Evolutionary conservation across 179 eudicot species (phyloP).

Genomic region (Sideroxylon spinosum): DNA sequence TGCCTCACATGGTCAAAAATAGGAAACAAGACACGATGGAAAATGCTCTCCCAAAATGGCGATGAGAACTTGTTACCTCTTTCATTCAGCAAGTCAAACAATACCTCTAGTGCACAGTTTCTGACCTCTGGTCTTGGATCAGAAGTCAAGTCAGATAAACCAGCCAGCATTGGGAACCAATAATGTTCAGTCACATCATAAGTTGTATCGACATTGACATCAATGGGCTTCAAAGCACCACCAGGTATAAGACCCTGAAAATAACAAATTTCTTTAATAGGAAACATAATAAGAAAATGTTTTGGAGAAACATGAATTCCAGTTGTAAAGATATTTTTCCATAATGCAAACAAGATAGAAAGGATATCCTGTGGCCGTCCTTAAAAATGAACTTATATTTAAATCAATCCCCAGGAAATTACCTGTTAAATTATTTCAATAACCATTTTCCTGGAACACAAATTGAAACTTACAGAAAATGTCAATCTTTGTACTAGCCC

Average conservation of each 20-base stretch:
- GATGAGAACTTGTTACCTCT: constrained; percentile 94
- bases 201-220: constrained; percentile 47
- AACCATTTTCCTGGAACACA: constrained; percentile 8
- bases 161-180: constrained; percentile 99
- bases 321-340: constrained; percentile 1
- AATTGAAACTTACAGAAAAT: neutral
- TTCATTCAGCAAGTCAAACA: constrained; percentile 92
- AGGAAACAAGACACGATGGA: constrained; percentile 85
- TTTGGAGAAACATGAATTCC: neutral
- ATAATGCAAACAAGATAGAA: neutral
- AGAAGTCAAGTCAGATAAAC: constrained; percentile 91
- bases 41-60: constrained; percentile 89
- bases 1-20: constrained; percentile 93
- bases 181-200: constrained; percentile 93
- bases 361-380: neutral
- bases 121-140: constrained; percentile 89
- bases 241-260: constrained; percentile 97
- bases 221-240: constrained; percentile 82
- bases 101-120: constrained; percentile 94
- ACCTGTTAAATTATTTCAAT: neutral
- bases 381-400: neutral
- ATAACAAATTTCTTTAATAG: constrained; percentile 20
- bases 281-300: neutral
- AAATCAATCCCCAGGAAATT: neutral
- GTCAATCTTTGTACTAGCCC: neutral